A percentile compares a stretch with the other conserved stretches of the same genome.
These are phyloP conservation scores for Haematococcus lacustris DNA, from an alignment of 139 green algal species.

Conservation along the genomic window DNA sequence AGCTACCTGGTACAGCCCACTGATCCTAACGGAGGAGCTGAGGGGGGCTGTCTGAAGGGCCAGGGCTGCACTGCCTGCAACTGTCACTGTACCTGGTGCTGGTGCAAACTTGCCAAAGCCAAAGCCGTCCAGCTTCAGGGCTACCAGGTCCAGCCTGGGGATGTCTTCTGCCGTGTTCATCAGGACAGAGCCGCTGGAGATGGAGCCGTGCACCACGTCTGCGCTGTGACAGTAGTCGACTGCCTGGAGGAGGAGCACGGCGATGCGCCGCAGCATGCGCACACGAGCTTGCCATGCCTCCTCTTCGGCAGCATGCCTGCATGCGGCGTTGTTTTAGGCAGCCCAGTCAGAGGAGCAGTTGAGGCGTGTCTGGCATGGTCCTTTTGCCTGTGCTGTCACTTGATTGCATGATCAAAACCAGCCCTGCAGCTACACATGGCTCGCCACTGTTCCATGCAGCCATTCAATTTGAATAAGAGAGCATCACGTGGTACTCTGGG, in stretches of 20 bases:
- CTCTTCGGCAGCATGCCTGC: constrained; percentile 20
- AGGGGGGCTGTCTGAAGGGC: neutral
- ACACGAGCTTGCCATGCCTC: constrained; percentile 25
- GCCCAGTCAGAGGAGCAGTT: neutral
- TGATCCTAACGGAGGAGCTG: neutral
- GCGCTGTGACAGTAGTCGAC: constrained; percentile 45
- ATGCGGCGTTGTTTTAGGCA: neutral
- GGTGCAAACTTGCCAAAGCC: constrained; percentile 43
- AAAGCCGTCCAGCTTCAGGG: constrained; percentile 79
- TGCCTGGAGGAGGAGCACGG: constrained; percentile 33
- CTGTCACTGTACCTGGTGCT: neutral
- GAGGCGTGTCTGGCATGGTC: neutral
- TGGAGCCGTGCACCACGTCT: constrained; percentile 61
- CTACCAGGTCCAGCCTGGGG: constrained; percentile 16
- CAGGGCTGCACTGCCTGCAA: neutral
- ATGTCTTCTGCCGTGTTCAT: constrained; percentile 38
- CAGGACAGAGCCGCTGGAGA: constrained; percentile 58
- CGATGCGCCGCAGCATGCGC: constrained; percentile 29
- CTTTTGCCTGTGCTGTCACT: neutral
- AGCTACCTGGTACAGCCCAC: constrained; percentile 1
- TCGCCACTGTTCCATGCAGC: neutral
- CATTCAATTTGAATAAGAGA: neutral
- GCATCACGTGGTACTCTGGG: too few relatives aligned
- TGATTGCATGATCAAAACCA: neutral
- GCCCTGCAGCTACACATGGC: neutral